A percentile compares a stretch with the other conserved stretches of the same genome.
These are phyloP conservation scores for Metschnikowia proteae DNA, from an alignment of 805 yeast genomes.

Conservation along the genomic window DNA sequence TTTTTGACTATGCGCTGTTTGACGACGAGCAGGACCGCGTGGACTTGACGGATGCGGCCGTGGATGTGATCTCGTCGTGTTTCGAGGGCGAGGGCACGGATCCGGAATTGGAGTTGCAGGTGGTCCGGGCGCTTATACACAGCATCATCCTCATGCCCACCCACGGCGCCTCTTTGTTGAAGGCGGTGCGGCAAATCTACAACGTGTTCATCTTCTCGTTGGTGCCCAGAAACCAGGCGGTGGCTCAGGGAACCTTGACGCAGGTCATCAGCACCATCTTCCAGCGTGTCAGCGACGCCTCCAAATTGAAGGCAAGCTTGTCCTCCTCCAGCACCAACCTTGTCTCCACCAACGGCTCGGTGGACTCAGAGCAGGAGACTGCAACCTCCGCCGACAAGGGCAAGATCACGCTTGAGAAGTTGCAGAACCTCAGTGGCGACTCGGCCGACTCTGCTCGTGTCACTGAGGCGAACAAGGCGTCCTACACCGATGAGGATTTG, in stretches of 20 bases:
- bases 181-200: constrained; percentile 90
- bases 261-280: constrained; percentile 86
- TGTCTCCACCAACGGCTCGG: neutral
- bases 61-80: constrained; percentile 77
- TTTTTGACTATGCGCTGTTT: constrained; percentile 81
- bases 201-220: constrained; percentile 85
- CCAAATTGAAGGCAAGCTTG: constrained; percentile 3
- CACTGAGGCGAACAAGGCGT: constrained; percentile 42
- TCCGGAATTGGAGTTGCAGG: constrained; percentile 84
- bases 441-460: constrained; percentile 48
- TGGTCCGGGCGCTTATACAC: constrained; percentile 85
- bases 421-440: constrained; percentile 54
- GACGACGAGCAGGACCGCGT: constrained; percentile 49
- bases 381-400: neutral
- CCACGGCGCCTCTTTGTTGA: constrained; percentile 84
- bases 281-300: constrained; percentile 52
- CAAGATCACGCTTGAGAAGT: constrained; percentile 54
- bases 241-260: constrained; percentile 92
- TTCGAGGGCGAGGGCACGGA: constrained; percentile 93
- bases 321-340: constrained; percentile 19
- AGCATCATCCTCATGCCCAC: constrained; percentile 81
- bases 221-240: constrained; percentile 79
- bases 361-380: constrained; percentile 6
- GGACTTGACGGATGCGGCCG: constrained; percentile 72
- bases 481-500: constrained; percentile 58